Evolutionary conservation across 108 stramenopile species (phyloP).

Genomic region (Conticribra guillardii): DNA sequence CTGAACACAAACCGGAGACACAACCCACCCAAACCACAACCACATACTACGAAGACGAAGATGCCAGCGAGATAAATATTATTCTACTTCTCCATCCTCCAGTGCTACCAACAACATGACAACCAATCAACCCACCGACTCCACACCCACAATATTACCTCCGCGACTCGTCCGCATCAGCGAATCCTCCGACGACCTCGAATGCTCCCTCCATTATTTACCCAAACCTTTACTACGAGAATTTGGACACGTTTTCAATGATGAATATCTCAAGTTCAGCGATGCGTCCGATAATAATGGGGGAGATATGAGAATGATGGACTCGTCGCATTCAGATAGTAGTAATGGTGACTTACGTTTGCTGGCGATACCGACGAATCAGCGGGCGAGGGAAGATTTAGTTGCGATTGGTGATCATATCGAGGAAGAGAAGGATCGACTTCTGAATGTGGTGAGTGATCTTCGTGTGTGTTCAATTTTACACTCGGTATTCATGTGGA

Average conservation of each 20-base stretch:
- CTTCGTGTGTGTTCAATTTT: not conserved
- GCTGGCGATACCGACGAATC: constrained; percentile 88
- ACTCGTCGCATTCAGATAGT: no score
- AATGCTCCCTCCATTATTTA: constrained; percentile 72
- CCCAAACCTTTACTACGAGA: constrained; percentile 79
- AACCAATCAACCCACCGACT: not conserved
- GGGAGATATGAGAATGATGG: no score
- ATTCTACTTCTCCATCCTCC: no score
- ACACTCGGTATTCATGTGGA: not conserved
- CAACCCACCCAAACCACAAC: no score
- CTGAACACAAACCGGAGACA: no score
- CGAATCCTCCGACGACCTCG: constrained; percentile 53
- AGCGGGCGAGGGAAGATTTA: constrained; percentile 80
- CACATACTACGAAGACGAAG: no score
- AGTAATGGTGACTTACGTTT: constrained; percentile 37
- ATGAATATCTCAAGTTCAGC: constrained; percentile 52
- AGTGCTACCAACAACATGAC: not conserved
- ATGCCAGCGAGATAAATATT: no score
- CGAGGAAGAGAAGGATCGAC: constrained; percentile 85
- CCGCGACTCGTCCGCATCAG: constrained; percentile 47
- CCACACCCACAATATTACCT: constrained; percentile 48
- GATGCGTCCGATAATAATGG: not conserved
- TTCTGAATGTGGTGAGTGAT: constrained; percentile 76
- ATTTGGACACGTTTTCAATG: constrained; percentile 85
- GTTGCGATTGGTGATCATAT: constrained; percentile 86